Base-by-base conservation (phyloP, 257 asterid genomes). In the Lycium ferocissimum region DNA sequence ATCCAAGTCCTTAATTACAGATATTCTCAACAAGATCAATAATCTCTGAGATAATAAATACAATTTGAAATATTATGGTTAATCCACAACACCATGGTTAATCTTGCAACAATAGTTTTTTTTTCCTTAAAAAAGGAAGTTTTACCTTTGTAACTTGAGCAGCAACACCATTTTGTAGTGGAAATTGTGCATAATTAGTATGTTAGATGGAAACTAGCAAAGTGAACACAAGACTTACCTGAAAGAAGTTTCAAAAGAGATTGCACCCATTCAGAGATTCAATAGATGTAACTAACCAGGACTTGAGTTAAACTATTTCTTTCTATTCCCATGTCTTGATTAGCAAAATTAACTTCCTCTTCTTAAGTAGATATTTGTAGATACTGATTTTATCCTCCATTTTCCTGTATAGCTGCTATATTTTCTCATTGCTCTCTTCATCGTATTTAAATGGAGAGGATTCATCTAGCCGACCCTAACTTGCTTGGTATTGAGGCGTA, bases 391-490 rank as follows among this genome's bases (percentile, higher is more conserved):
- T 70, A 3, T 70, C 54, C 53, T 70, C 15, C 53, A 70, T 70
- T 53, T 70, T 70, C 78, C 33, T 38, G 33, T 38, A 15, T 17
- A 9, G 79, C 20, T 33, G 17, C 10, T 38, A 38, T 67, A 67
- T 40, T 70, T 17, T 17, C 43, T 66, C 79, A 17, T 70, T 70
- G 8, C 9, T 49, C 12, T 49, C 56, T 49, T 38, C 54, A 40
- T 70, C 26, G 54, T 40, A 70, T 40, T 70, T 70, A 38, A 70
- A 15, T 40, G 56, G 79, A 70, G 15, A 66, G 33, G 49, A 51
- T 67, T 57, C 80, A 49, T 83, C 38, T 65, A 83, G 62, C 37
- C 59, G 53, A n/a, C 20, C 79, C 80, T 71, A 56, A 67, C 49
- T 83, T 22, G 66, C n/a, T 81, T 45, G 62, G 49, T 51, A 67